Percentiles rank a stretch among this genome's conserved stretches.
These are phyloP conservation scores for Arthrobotrys iridis DNA, from an alignment of 2,329 filamentous ascomycete genomes.

Conservation along the genomic window DNA sequence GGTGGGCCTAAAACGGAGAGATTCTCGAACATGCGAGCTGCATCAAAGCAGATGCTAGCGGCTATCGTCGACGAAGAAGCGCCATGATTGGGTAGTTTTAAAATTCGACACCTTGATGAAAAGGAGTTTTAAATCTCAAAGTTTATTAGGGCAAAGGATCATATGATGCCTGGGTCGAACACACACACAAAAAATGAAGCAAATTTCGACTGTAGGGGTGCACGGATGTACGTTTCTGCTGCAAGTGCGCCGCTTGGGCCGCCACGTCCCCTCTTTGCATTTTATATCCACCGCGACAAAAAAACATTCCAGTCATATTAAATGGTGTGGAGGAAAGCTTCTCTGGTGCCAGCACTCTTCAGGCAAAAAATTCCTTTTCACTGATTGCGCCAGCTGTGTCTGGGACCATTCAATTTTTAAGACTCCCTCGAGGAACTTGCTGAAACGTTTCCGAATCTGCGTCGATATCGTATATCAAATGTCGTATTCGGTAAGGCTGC, in stretches of 20 bases:
- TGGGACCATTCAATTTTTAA: constrained; percentile 21
- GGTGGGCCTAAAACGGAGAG: constrained; percentile 12
- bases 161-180: constrained; percentile 32
- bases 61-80: not conserved
- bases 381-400: constrained; percentile 11
- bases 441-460: constrained; percentile 9
- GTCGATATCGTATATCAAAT: not conserved
- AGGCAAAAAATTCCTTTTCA: constrained; percentile 31
- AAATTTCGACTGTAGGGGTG: constrained; percentile 7
- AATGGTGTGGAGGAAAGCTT: not conserved
- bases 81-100: constrained; percentile 40
- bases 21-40: constrained; percentile 16
- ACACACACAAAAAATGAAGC: not conserved
- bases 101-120: constrained; percentile 24
- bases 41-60: constrained; percentile 13
- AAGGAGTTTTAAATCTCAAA: constrained; percentile 42
- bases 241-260: constrained; percentile 48
- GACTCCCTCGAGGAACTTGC: not conserved
- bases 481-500: not conserved
- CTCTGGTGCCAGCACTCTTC: constrained; percentile 14
- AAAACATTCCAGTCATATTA: not conserved
- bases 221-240: constrained; percentile 13
- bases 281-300: constrained; percentile 23
- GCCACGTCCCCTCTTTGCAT: constrained; percentile 38
- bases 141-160: constrained; percentile 17